These are phyloP conservation scores for Fusarium robinianum DNA, from an alignment of 2,329 filamentous ascomycete species.

Conservation along the genomic window DNA sequence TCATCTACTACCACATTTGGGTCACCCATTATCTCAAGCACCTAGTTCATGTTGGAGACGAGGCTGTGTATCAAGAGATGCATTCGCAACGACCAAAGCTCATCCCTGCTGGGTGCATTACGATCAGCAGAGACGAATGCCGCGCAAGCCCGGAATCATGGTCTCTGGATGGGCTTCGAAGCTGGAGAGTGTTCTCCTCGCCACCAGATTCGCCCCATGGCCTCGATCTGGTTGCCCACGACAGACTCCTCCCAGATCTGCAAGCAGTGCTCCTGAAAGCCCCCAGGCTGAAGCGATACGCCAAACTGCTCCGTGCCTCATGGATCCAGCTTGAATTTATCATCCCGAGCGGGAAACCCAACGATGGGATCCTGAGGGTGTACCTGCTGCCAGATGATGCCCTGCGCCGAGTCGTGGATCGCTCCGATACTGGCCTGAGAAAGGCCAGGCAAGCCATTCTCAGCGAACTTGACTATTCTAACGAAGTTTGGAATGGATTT, in stretches of 20 bases:
- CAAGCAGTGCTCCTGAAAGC: slow-evolving; percentile 39
- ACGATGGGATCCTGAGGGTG: slow-evolving; percentile 52
- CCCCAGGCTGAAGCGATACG: slow-evolving; percentile 30
- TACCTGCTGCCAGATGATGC: slow-evolving; percentile 71
- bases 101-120: slow-evolving; percentile 49
- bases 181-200: slow-evolving; percentile 39
- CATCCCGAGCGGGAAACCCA: slow-evolving; percentile 20
- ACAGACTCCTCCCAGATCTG: slow-evolving; percentile 25
- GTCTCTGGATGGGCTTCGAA: slow-evolving; percentile 9
- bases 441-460: slow-evolving; percentile 56
- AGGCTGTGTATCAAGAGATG: slow-evolving; percentile 24
- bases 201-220: slow-evolving; percentile 16
- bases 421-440: slow-evolving; percentile 50
- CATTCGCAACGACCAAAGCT: slow-evolving; percentile 33
- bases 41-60: no score
- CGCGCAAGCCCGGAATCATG: slow-evolving; percentile 18
- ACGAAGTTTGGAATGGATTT: slow-evolving; percentile 58
- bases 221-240: not conserved
- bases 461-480: slow-evolving; percentile 58
- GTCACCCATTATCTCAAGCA: no score
- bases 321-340: slow-evolving; percentile 54
- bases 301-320: slow-evolving; percentile 39
- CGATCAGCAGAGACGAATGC: slow-evolving; percentile 33
- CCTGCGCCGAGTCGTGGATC: slow-evolving; percentile 56
- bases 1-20: no score